Percentiles rank a stretch among this genome's conserved stretches.
phyloP scores from a whole-genome alignment of 2,329 filamentous ascomycete species.

The Trichoderma endophyticum region DNA sequence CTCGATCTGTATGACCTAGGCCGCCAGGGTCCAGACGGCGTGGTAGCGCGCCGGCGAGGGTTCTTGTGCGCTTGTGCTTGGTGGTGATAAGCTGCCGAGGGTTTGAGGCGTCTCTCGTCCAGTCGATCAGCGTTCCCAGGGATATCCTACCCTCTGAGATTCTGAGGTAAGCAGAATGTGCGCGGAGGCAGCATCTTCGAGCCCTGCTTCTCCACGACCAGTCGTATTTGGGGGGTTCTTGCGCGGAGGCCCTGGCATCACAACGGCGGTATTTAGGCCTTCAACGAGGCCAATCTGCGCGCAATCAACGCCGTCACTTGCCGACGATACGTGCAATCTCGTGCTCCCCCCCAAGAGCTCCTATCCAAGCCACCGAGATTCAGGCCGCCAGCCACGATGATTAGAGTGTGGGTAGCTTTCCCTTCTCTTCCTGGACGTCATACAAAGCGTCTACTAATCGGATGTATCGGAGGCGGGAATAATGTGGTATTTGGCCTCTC shows the following conservation, averaged over 20 bases:
- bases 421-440: neutral
- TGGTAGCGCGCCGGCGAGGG: neutral
- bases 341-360: neutral
- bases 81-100: conserved; percentile 6
- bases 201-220: neutral
- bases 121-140: conserved; percentile 2
- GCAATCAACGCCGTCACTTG: neutral
- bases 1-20: neutral
- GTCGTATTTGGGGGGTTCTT: neutral
- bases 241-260: neutral
- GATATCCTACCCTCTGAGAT: neutral
- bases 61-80: neutral
- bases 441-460: neutral
- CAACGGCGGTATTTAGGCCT: neutral
- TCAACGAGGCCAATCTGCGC: neutral
- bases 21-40: neutral
- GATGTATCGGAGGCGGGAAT: conserved; percentile 16
- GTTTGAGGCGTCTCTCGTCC: neutral
- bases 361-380: neutral
- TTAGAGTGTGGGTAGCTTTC: neutral
- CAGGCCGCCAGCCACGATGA: conserved; percentile 7
- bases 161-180: conserved; percentile 6
- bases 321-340: neutral
- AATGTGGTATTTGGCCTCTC: conserved; percentile 9
- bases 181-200: neutral